These are phyloP conservation scores for Botrytis aclada DNA, from an alignment of 2,329 filamentous ascomycete species.

Conservation along the genomic window DNA sequence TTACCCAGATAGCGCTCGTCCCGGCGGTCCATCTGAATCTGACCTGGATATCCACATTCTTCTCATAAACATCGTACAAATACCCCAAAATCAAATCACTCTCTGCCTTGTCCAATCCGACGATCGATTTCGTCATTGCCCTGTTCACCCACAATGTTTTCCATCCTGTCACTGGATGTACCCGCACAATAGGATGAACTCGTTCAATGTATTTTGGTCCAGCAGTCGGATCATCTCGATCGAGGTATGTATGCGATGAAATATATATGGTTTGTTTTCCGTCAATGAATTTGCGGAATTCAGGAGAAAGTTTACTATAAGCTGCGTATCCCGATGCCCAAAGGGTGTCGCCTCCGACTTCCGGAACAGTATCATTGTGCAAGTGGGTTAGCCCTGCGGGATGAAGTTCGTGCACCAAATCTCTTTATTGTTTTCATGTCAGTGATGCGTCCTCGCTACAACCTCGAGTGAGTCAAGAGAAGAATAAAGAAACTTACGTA, in stretches of 20 bases:
- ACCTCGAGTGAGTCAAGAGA: background rate
- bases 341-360: conserved; percentile 65
- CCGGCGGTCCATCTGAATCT: conserved; percentile 67
- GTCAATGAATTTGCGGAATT: conserved; percentile 68
- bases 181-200: conserved; percentile 64
- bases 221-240: conserved; percentile 56
- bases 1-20: conserved; percentile 61
- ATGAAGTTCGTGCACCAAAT: conserved; percentile 68
- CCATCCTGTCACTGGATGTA: conserved; percentile 72
- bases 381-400: conserved; percentile 69
- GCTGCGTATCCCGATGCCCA: conserved; percentile 70
- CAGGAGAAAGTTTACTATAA: conserved; percentile 70
- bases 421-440: conserved; percentile 33
- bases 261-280: conserved; percentile 62
- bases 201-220: conserved; percentile 67
- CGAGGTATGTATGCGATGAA: conserved; percentile 65
- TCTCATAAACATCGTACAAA: conserved; percentile 65
- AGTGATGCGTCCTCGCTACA: background rate
- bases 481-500: conserved; percentile 37
- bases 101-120: conserved; percentile 66
- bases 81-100: conserved; percentile 66
- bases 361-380: conserved; percentile 61
- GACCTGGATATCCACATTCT: conserved; percentile 66
- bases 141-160: conserved; percentile 71
- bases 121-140: conserved; percentile 64